Evolutionary conservation across 1,284 basidiomycete species (phyloP), one percentile per base, ranked within the genome.

Genomic region (Ceraceosorus guamensis): DNA sequence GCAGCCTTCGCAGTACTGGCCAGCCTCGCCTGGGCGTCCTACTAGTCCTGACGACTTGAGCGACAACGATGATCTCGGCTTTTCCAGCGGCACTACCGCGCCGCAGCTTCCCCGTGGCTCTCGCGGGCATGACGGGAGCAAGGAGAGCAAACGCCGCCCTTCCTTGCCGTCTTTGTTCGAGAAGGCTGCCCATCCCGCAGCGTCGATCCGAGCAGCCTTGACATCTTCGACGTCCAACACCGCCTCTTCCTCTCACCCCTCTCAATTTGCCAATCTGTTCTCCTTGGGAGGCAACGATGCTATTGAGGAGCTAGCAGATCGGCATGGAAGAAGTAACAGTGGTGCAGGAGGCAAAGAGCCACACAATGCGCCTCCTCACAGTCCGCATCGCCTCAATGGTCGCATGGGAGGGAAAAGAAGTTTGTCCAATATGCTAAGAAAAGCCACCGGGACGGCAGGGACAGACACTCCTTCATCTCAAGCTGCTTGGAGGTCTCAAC

Each of bases 121-220:
- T 5, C 57, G 31, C 47, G 13, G 13, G 24, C 24, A 24, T 24
- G 24, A 24, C 24, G 24, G 24, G 24, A 24, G 2, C 24, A 24
- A 24, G 24, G 62, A 65, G 30, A 59, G 56, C 16, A 64, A 63
- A 45, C 54, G 68, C 24, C 61, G 71, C 10, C 63, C 66, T 0
- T 68, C 65, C 8, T 52, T 75, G 13, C 70, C 71, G 2, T 60
- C 65, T 11, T 62, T 71, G 13, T 39, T 72, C 4, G 72, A 71
- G 31, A 71, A 66, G 54, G 70, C 70, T 0, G 61, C 67, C 4
- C 63, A 68, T 55, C 68, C 72, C 2, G 71, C 65, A 32, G 61
- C 63, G 7, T 61, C 65, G 7, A 39, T 74, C n/a, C 63, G 69
- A 6, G 63, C 65, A 14, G 69, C 67, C 2, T 61, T 73, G 8